phyloP scores from a whole-genome alignment of 352 stramenopile species.

The Phytopythium delawarense region DNA sequence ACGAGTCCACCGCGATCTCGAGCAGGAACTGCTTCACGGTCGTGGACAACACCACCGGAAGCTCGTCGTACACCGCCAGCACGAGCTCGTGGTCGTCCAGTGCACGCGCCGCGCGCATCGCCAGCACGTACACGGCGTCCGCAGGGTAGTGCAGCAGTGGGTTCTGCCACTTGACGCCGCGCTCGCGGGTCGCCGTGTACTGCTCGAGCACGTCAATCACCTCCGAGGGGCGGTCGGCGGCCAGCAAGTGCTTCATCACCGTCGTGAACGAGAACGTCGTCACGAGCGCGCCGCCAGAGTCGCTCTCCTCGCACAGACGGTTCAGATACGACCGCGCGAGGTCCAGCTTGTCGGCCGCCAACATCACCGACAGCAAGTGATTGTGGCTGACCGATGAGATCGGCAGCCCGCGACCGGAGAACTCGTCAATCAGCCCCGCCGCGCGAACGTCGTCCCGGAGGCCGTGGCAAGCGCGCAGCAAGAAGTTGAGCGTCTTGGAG shows the following conservation, averaged over 20 bases:
- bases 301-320: constrained; percentile 34
- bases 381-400: constrained; percentile 66
- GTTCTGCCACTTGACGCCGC: constrained; percentile 35
- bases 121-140: constrained; percentile 63
- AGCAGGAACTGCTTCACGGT: constrained; percentile 55
- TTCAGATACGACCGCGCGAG: constrained; percentile 44
- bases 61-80: constrained; percentile 51
- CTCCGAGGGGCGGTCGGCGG: constrained; percentile 31
- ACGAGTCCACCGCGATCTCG: constrained; percentile 45
- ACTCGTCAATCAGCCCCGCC: constrained; percentile 50
- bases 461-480: constrained; percentile 56
- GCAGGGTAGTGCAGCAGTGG: constrained; percentile 62
- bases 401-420: constrained; percentile 46
- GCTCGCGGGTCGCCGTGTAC: constrained; percentile 49
- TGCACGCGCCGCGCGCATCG: constrained; percentile 38
- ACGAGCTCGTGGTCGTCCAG: constrained; percentile 55
- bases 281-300: constrained; percentile 17
- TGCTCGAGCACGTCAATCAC: constrained; percentile 55
- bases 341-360: constrained; percentile 50
- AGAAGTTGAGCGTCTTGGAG: constrained; percentile 77
- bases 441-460: constrained; percentile 49
- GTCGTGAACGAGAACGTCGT: constrained; percentile 74
- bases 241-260: constrained; percentile 65
- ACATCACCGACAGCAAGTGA: constrained; percentile 63
- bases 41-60: constrained; percentile 38